Percentiles rank a stretch among this genome's conserved stretches.
phyloP scores from a whole-genome alignment of 768 basidiomycete genomes.

The Trametes maxima region DNA sequence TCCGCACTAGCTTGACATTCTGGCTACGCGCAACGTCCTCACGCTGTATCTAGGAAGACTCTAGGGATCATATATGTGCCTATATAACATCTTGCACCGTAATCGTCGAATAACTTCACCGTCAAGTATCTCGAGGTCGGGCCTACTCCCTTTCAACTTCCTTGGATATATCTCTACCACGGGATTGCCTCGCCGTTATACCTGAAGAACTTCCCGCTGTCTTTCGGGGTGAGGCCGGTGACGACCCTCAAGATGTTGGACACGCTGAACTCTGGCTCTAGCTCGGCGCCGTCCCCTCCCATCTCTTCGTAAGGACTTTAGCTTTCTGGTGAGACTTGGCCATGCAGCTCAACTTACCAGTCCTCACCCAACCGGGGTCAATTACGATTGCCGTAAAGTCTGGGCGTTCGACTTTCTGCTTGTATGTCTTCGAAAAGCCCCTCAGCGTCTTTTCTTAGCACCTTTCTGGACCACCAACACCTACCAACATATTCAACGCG shows the following conservation, averaged over 20 bases:
- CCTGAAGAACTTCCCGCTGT: conserved; percentile 37
- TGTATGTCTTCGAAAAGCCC: conserved; percentile 34
- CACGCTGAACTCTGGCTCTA: conserved; percentile 37
- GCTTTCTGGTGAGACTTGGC: neutral
- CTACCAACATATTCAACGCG: conserved; percentile 44
- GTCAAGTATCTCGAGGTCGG: neutral
- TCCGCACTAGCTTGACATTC: no score
- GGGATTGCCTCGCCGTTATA: conserved; percentile 35
- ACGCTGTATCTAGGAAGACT: no score
- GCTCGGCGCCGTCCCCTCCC: conserved; percentile 35
- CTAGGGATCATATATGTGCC: no score
- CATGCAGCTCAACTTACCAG: conserved; percentile 28
- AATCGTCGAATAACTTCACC: neutral
- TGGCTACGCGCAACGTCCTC: no score
- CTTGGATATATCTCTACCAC: conserved; percentile 31
- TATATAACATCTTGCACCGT: no score
- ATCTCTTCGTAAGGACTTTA: conserved; percentile 30
- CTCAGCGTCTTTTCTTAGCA: neutral
- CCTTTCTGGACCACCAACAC: conserved; percentile 8
- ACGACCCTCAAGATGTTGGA: conserved; percentile 33
- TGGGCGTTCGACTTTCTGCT: conserved; percentile 38
- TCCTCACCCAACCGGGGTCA: conserved; percentile 45
- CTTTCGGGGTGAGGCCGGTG: conserved; percentile 25
- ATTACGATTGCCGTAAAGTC: conserved; percentile 37
- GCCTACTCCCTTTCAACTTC: neutral